Base-by-base conservation (phyloP, 177 flowering plant species). In the Vitis hybrid region DNA sequence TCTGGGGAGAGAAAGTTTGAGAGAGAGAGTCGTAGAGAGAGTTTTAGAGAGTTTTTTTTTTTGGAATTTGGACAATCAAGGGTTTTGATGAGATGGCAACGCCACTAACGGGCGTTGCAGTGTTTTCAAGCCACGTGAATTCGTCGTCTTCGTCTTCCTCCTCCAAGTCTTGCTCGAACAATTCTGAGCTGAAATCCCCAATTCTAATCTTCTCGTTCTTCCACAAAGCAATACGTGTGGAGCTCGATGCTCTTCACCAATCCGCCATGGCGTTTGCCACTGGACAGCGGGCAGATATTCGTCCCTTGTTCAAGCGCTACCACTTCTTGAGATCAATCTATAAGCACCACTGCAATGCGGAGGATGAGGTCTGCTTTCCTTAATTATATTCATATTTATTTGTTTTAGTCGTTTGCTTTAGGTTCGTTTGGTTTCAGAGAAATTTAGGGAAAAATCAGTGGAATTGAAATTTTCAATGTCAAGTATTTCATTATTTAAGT, bases 311-410 rank as follows among this genome's bases (percentile, higher is more conserved):
- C 10, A 73, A 80, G 22, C 75, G 80, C 1, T 84, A 80, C 70
- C 82, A 78, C 51, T 78, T 82, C 67, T 70, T 84, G 9, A 72
- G 85, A 20, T 76, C 82, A 22, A 68, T 82, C 59, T 84, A 84
- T 68, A 76, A 78, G 72, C 85, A 84, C 56, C 87, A 84, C 74
- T 78, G 81, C 73, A 70, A 74, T 77, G 87, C 83, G 45, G 87
- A 84, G 67, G 87, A 84, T 59, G 87, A 84, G 85, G 87, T 82
- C 29, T 49, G 2, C 9, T 55, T 57, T 19, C n/a, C 34, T 13
- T 50, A 22, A n/a, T 61, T 31, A 50, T 49, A 18, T 15, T 15
- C 16, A 6, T 61, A 26, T 20, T 16, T 11, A 5, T 45, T 39
- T 62, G 31, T 22, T 9, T 13, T 15, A 19, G 12, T 50, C 20